phyloP scores from a whole-genome alignment of 2,329 filamentous ascomycete genomes.

The Fusarium agapanthi region DNA sequence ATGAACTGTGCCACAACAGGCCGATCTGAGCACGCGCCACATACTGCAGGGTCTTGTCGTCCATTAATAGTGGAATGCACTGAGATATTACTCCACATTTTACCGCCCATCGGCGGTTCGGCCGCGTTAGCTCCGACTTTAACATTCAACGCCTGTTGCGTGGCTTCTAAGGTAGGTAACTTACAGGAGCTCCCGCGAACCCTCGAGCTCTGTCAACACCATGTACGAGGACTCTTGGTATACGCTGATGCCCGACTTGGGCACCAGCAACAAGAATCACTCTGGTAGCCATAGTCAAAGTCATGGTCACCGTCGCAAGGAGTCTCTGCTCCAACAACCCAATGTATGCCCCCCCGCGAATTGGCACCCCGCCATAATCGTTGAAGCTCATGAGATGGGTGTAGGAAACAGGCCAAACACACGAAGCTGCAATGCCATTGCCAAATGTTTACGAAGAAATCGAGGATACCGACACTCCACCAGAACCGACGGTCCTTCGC shows the following conservation, averaged over 20 bases:
- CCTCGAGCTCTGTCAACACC: constrained; percentile 38
- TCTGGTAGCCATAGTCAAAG: constrained; percentile 53
- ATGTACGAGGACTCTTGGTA: constrained; percentile 92
- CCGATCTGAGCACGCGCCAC: constrained; percentile 23
- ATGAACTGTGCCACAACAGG: constrained; percentile 24
- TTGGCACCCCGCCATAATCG: constrained; percentile 19
- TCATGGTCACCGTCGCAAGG: constrained; percentile 69
- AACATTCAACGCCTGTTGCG: constrained; percentile 40
- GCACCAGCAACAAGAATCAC: constrained; percentile 60
- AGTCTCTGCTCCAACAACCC: constrained; percentile 74
- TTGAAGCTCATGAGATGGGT: constrained; percentile 38
- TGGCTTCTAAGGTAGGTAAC: constrained; percentile 39
- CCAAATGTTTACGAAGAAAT: constrained; percentile 66
- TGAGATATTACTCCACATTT: constrained; percentile 11
- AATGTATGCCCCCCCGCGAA: constrained; percentile 55
- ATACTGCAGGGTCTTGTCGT: not conserved
- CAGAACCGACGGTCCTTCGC: constrained; percentile 70
- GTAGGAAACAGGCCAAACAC: constrained; percentile 63
- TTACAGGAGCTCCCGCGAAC: constrained; percentile 19
- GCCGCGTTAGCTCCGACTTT: constrained; percentile 42
- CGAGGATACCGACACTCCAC: constrained; percentile 66
- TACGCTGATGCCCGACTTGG: constrained; percentile 73
- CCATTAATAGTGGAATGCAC: too few relatives aligned
- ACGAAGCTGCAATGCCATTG: constrained; percentile 64
- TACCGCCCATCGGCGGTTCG: constrained; percentile 43